Base-by-base conservation (phyloP, 345 rosid species). In the Conringia planisiliqua region DNA sequence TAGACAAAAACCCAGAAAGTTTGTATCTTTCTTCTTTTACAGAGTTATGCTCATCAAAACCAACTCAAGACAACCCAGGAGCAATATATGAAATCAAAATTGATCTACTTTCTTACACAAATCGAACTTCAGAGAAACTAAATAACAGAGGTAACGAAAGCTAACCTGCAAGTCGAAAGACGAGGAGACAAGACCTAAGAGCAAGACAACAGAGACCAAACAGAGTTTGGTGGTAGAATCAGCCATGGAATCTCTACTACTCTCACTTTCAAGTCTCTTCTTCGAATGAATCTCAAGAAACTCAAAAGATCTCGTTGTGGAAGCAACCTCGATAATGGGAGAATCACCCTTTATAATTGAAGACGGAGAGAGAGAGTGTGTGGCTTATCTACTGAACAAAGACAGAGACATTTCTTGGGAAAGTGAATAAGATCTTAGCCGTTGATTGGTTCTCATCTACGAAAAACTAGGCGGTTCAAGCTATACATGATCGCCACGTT, bases 361-460 rank as follows among this genome's bases (percentile, higher is more conserved):
- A 24, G 32, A 52, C 18, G 4, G 44, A 32, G 7, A 67, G 54
- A 68, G 56, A 67, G 52, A 67, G 74, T 62, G 32, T 20, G 55
- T 10, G 68, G 67, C 63, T 79, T 79, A 78, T 78, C 81, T 72
- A 47, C 33, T 78, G 73, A 64, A 72, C 10, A 6, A 66, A 58
- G 77, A 72, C 50, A 66, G 11, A 40, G 68, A 77, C 47, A 38
- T 72, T 78, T 78, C 77, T 78, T 78, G 81, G 77, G 67, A 78
- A 72, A 66, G 18, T 72, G 77, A 78, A 78, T 30, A 0, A 59
- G 26, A 78, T 72, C 81, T 16, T 66, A 51, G 64, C 81, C 81
- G 77, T 78, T 72, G 73, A 78, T 72, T 78, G 54, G 68, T 30
- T 42, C 27, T 8, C 12, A n/a, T 29, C 47, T 50, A 38, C 71